phyloP scores from a whole-genome alignment of 306 rosid species.

The Cicer arietinum region DNA sequence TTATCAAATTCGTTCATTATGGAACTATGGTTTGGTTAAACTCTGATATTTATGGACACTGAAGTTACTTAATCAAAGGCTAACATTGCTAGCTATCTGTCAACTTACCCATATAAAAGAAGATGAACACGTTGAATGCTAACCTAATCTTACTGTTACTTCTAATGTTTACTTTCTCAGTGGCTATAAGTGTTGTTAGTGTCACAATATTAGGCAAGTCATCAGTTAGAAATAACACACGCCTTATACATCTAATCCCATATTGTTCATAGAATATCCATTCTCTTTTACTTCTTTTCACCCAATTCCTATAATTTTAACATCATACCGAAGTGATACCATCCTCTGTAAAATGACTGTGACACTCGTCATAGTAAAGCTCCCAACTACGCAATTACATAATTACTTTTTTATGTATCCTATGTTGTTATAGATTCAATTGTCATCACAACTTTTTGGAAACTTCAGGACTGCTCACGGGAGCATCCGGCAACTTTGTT shows the following conservation, averaged over 20 bases:
- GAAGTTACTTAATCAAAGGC: background rate
- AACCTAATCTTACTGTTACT: background rate
- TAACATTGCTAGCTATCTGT: background rate
- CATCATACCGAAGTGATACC: background rate
- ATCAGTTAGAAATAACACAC: slow-evolving; percentile 3
- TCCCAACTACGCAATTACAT: background rate
- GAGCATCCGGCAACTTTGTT: background rate
- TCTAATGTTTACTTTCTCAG: background rate
- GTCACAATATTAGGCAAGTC: background rate
- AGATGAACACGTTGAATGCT: background rate
- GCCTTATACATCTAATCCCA: background rate
- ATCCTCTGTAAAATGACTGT: background rate
- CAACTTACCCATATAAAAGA: background rate
- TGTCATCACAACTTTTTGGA: background rate
- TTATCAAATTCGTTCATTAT: background rate
- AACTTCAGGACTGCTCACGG: background rate
- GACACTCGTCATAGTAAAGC: background rate
- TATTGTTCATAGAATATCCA: background rate
- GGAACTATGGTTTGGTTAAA: background rate
- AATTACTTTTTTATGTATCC: slow-evolving; percentile 1
- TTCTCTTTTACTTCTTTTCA: background rate
- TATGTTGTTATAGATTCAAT: background rate
- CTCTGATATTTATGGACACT: background rate
- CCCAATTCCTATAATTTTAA: background rate
- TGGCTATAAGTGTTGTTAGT: background rate